Evolutionary conservation across 192 early-diverging fungal species (phyloP).

Genomic region (Chytriomyces sp.): DNA sequence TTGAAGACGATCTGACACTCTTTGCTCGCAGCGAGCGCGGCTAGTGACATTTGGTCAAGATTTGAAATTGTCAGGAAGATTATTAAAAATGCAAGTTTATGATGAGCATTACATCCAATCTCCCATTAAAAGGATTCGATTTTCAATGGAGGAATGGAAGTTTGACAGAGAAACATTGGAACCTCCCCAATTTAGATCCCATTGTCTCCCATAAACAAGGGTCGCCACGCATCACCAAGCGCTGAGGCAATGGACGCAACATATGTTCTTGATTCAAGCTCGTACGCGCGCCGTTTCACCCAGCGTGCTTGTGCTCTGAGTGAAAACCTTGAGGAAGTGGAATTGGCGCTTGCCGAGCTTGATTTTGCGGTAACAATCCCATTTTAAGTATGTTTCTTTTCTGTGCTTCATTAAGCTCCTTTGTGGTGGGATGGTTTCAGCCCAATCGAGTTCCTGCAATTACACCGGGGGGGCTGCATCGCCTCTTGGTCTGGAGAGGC

Average conservation of each 20-base stretch:
- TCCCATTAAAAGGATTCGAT: too few relatives aligned
- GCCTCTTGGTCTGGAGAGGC: conserved; percentile 8
- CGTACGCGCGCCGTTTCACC: background rate
- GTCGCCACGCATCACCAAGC: too few relatives aligned
- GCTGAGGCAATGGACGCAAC: background rate
- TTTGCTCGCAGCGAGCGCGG: background rate
- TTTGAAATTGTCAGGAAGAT: too few relatives aligned
- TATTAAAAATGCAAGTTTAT: too few relatives aligned
- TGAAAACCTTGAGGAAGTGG: background rate
- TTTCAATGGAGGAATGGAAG: too few relatives aligned
- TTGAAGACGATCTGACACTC: conserved; percentile 34
- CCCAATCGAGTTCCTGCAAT: background rate
- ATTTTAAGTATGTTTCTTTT: background rate
- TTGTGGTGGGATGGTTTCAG: background rate
- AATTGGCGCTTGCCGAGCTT: background rate
- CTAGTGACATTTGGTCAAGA: too few relatives aligned
- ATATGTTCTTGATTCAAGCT: background rate
- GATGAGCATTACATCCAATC: too few relatives aligned
- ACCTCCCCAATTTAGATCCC: too few relatives aligned
- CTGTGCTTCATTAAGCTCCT: background rate
- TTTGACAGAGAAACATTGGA: too few relatives aligned
- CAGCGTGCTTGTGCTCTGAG: background rate
- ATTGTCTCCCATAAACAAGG: too few relatives aligned
- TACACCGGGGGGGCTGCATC: background rate
- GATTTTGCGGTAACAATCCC: conserved; percentile 14